Base-by-base conservation (phyloP, 2,329 filamentous ascomycete genomes). In the Neobulgaria alba region DNA sequence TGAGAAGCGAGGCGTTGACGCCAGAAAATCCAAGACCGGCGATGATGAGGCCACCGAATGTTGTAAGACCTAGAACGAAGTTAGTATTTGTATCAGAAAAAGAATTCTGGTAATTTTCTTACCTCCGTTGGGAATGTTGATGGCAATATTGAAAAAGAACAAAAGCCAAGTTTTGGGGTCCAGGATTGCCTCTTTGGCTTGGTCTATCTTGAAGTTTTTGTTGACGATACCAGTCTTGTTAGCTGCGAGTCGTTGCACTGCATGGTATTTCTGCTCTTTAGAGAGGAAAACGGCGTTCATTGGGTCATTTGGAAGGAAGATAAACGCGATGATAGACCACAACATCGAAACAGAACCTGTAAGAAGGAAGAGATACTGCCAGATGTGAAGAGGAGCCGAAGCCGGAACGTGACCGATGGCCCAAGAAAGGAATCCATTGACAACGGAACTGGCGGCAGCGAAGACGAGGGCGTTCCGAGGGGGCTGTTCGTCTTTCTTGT, bases 11-110 rank as follows among this genome's bases (percentile, higher is more conserved):
- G 23, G 23, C 12, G 7, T 7, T 26, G 23, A 85, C 71, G 10
- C 71, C 66, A 0, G 71, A 73, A 60, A 80, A 86, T 10, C 82
- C 82, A 76, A 87, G 83, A 38, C 72, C 67, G 29, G 67, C 61
- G 10, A 82, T 63, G 49, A 82, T 77, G 1, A 75, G 72, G 0
- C 77, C 77, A 1, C 82, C 64, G 50, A 80, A 82, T 1, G 79
- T 73, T 0, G 78, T 75, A 3, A 82, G 64, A 2, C n/a, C n/a
- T n/a, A n/a, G 73, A 78, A 3, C 75, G 72, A 58, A 79, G 84
- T 33, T 77, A 79, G 45, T 83, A 76, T 57, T 76, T 77, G 63
- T 69, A 73, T 51, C 66, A 71, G 52, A 75, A 78, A 56, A 75
- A 76, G n/a, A n/a, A n/a, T n/a, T n/a, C n/a, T n/a, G n/a, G n/a